Evolutionary conservation across 2,329 filamentous ascomycete species (phyloP).

Genomic region (Metarhizium humberi): DNA sequence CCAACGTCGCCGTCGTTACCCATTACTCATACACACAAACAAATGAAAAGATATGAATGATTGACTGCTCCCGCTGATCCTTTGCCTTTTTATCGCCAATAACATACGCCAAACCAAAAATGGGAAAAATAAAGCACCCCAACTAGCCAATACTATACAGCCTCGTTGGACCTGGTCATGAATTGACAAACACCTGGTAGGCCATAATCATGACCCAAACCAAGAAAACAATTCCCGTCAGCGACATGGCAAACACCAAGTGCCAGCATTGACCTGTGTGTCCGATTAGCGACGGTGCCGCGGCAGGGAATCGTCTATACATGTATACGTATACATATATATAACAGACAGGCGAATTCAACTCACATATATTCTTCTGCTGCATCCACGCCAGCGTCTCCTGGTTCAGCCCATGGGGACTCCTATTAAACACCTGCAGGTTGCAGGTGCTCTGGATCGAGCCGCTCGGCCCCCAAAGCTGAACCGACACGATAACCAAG

Average conservation of each 20-base stretch:
- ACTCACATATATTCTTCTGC: slow-evolving; percentile 54
- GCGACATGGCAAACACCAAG: slow-evolving; percentile 52
- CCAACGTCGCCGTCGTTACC: neutral
- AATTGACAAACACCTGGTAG: slow-evolving; percentile 50
- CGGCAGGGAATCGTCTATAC: too few species aligned
- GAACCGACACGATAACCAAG: slow-evolving; percentile 49
- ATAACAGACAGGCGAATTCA: neutral
- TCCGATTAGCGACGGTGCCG: slow-evolving; percentile 8
- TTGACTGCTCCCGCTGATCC: neutral
- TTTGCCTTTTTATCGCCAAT: neutral
- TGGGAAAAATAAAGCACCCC: neutral
- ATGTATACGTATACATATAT: too few species aligned
- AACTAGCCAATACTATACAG: neutral
- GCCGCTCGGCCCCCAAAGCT: slow-evolving; percentile 53
- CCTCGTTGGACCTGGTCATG: slow-evolving; percentile 12
- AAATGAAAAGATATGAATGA: neutral
- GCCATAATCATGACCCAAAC: slow-evolving; percentile 63
- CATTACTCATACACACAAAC: neutral
- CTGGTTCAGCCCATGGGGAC: slow-evolving; percentile 40
- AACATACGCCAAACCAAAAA: neutral
- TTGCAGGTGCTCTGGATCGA: slow-evolving; percentile 52
- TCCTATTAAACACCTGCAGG: slow-evolving; percentile 42
- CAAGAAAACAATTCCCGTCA: slow-evolving; percentile 51
- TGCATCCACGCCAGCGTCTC: slow-evolving; percentile 54
- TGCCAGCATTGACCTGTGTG: slow-evolving; percentile 51